Percentiles rank a stretch among this genome's conserved stretches.
These are phyloP conservation scores for Candida schatavii DNA, from an alignment of 805 yeast genomes.

Conservation along the genomic window DNA sequence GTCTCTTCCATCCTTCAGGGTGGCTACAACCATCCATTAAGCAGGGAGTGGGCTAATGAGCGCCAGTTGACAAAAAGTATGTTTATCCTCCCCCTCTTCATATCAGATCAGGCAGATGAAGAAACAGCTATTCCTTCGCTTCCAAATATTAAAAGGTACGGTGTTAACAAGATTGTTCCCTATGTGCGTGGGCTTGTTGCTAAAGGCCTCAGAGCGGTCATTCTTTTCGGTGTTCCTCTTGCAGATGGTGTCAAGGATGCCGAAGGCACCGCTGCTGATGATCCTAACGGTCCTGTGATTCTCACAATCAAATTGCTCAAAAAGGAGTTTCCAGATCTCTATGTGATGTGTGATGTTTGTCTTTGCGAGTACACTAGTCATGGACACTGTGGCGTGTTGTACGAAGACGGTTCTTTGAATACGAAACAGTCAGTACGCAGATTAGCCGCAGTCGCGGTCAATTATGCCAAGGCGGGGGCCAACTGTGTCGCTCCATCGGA, in stretches of 20 bases:
- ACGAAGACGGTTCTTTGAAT: constrained; percentile 83
- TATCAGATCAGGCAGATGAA: constrained; percentile 79
- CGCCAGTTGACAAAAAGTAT: constrained; percentile 79
- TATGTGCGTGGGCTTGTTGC: constrained; percentile 66
- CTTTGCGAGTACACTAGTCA: constrained; percentile 94
- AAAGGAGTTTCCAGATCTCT: constrained; percentile 72
- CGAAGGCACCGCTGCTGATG: constrained; percentile 88
- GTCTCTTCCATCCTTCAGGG: constrained; percentile 84
- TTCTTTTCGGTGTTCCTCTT: constrained; percentile 88
- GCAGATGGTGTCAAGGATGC: constrained; percentile 74
- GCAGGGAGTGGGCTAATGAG: constrained; percentile 89
- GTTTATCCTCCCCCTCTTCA: constrained; percentile 90
- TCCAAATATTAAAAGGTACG: constrained; percentile 87
- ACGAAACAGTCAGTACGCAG: constrained; percentile 73
- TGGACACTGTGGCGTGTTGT: constrained; percentile 95
- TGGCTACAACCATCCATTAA: constrained; percentile 87
- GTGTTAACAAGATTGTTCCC: constrained; percentile 72
- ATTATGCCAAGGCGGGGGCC: constrained; percentile 95
- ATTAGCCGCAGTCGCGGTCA: constrained; percentile 91
- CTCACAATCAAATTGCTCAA: constrained; percentile 65
- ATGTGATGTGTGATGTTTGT: constrained; percentile 92
- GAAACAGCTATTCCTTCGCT: constrained; percentile 70
- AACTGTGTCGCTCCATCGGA: constrained; percentile 95
- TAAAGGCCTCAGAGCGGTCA: constrained; percentile 83
- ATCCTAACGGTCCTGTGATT: constrained; percentile 94